Evolutionary conservation across 441 rosid species (phyloP), one percentile per base, ranked within the genome.

Genomic region (Populus hybrid): DNA sequence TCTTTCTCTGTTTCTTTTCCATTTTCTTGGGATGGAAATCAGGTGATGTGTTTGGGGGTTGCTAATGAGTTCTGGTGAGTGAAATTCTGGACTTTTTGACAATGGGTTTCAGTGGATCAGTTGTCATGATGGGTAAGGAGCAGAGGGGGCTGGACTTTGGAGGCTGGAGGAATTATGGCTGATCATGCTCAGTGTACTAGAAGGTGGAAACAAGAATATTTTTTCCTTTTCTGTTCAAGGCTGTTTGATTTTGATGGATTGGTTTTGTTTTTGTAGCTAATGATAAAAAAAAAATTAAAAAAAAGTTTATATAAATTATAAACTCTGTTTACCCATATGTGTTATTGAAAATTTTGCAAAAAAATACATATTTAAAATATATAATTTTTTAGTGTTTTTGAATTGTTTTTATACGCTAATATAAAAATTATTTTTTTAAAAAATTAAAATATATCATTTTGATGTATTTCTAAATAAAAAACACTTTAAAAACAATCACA

Each of bases 1-100:
- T 77, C 72, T 71, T 67, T 21, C 40, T 73, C 53, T 80, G 70
- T 30, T 30, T 30, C 72, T 79, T 81, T 75, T 71, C 76, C 86
- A 81, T 78, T 24, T 20, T 38, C 26, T 5, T 50, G 6, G 59
- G 59, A 50, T 16, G 61, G 61, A 53, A 53, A 53, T 53, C n/a
- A 16, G 61, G n/a, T 0, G 0, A 16, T 53, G 61, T 53, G 61
- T 18, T 53, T 53, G 8, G 2, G 50, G 61, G 61, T 53, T 18
- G 61, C n/a, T 53, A 18, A 5, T 18, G 61, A 16, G 61, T 53
- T 16, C 61, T 53, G 61, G 61, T 16, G 21, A 16, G 61, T 18
- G 61, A 53, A 53, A 6, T 16, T 53, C 61, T 53, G 61, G 61
- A 53, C 8, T 53, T 53, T 16, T 53, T 0, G 61, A 53, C 61